phyloP scores from a whole-genome alignment of 169 alveolate species.

The Hepatocystis sp. region DNA sequence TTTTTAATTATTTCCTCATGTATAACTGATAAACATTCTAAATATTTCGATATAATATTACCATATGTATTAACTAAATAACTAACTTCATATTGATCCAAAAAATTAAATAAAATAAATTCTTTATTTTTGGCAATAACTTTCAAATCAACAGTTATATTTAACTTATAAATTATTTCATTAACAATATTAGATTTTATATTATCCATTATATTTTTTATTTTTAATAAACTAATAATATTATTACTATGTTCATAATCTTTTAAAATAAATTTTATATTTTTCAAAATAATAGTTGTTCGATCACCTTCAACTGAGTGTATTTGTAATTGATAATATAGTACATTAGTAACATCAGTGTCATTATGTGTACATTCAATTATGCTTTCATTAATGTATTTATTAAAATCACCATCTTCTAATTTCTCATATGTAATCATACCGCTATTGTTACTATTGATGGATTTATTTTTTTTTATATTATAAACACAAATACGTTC shows the following conservation, averaged over 20 bases:
- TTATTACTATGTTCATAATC: no score
- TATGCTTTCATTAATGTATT: background rate
- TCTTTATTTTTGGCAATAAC: conserved; percentile 11
- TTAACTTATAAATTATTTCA: conserved; percentile 11
- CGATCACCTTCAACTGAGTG: no score
- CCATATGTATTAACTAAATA: conserved; percentile 30
- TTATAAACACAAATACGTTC: conserved; percentile 54
- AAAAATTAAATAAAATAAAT: conserved; percentile 14
- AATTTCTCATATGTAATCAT: conserved; percentile 54
- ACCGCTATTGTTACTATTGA: no score
- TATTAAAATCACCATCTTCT: conserved; percentile 23
- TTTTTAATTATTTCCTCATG: conserved; percentile 57
- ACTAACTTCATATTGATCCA: conserved; percentile 8
- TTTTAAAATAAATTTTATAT: no score
- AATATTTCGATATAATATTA: conserved; percentile 12
- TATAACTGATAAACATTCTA: conserved; percentile 33
- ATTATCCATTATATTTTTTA: conserved; percentile 21
- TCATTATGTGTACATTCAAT: no score
- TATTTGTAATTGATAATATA: no score
- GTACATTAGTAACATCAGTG: no score
- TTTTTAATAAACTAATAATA: conserved; percentile 26
- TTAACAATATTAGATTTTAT: conserved; percentile 8
- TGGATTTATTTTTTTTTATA: conserved; percentile 17
- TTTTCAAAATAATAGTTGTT: no score
- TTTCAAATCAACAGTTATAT: conserved; percentile 7